phyloP scores from a whole-genome alignment of 2,329 filamentous ascomycete genomes.

The Colletotrichum kahawae region DNA sequence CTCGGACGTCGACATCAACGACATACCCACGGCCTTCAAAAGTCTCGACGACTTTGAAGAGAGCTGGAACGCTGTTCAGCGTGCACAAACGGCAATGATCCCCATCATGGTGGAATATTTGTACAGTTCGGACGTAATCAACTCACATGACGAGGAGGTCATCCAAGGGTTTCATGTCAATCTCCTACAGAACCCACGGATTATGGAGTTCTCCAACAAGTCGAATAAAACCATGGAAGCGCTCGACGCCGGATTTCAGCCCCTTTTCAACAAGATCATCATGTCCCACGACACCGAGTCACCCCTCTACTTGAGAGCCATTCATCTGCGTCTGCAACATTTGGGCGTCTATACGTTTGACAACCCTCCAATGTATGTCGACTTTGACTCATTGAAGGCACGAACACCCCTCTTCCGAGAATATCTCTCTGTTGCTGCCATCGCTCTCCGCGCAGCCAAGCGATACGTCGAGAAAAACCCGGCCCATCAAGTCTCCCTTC shows the following conservation, averaged over 20 bases:
- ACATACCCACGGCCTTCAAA: conserved; percentile 25
- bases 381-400: conserved; percentile 23
- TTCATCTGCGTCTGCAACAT: conserved; percentile 37
- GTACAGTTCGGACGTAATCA: conserved; percentile 5
- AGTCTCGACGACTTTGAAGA: conserved; percentile 30
- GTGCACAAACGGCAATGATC: conserved; percentile 20
- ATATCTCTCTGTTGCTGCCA: conserved; percentile 34
- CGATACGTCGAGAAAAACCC: conserved; percentile 21
- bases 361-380: conserved; percentile 29
- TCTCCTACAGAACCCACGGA: conserved; percentile 22
- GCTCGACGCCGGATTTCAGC: conserved; percentile 34
- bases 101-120: conserved; percentile 26
- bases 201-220: conserved; percentile 22
- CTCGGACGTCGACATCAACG: background rate
- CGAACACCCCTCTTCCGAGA: conserved; percentile 35
- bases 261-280: conserved; percentile 36
- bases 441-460: conserved; percentile 27
- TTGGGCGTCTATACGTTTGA: conserved; percentile 32
- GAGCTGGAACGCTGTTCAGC: conserved; percentile 22
- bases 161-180: conserved; percentile 20
- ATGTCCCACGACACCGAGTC: conserved; percentile 27
- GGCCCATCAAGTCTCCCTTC: conserved; percentile 31
- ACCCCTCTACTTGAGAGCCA: conserved; percentile 31
- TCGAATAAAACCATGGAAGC: conserved; percentile 11
- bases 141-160: conserved; percentile 4